Evolutionary conservation across 306 rosid genomes (phyloP), one percentile per base, ranked within the genome.

Genomic region (Boehmeria nivea): DNA sequence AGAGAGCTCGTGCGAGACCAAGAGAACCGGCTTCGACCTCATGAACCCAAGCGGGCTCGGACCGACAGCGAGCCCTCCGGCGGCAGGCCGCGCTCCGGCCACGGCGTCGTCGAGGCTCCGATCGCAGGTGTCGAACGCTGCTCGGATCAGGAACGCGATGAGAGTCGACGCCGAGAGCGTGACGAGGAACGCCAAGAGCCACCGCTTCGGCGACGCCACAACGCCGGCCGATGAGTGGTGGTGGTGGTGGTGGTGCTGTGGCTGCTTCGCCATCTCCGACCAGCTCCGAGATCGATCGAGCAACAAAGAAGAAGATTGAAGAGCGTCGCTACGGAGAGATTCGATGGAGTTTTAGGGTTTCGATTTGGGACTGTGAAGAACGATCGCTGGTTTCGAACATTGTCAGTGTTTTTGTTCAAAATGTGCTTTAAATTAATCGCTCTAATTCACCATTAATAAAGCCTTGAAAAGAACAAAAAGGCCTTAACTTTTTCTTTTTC

Each of bases 1-100:
- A 49, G 96, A 82, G 1, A 88, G 82, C 74, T 88, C 90, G 44
- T 88, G 96, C 2, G 94, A 88, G 43, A 88, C 96, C 78, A 88
- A 63, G n/a, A 84, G 84, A 25, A 88, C 94, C 25, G 80, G 84
- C 78, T 84, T 88, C 6, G 96, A 82, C 72, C 82, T 88, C 94
- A 88, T 84, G 74, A 82, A 88, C 52, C 61, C 52, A 0, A 88
- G 74, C 8, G 86, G 88, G 67, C 63, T 77, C 0, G 90, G 74
- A 19, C 49, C 70, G 21, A 51, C 46, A 14, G 59, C 23, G 19
- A 43, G 19, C 31, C 55, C 66, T 42, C 55, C 66, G 24, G 59
- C 39, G 54, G 51, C 57, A 48, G 21, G 9, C 33, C 12, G 53
- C 43, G 14, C n/a, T 37, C 31, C 27, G 21, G 33, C 43, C 6